phyloP scores from a whole-genome alignment of 305 asterid genomes.

The Fraxinus greggii region DNA sequence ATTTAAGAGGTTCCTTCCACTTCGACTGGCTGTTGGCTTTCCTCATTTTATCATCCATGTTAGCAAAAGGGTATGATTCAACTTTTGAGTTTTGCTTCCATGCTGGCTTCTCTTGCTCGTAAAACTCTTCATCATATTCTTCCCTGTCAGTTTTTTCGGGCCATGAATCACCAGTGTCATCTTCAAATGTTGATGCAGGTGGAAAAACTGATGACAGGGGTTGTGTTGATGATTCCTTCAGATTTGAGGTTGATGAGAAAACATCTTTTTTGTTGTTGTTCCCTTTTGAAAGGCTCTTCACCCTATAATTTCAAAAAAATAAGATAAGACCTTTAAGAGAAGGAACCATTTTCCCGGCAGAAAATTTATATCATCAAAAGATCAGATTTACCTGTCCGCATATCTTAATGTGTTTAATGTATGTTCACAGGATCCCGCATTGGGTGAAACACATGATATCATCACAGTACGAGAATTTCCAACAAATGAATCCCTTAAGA shows the following conservation, averaged over 20 bases:
- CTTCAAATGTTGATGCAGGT: conserved; percentile 63
- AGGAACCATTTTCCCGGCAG: background rate
- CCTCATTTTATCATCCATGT: conserved; percentile 53
- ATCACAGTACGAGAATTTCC: conserved; percentile 97
- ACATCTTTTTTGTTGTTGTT: conserved; percentile 65
- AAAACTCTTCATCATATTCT: conserved; percentile 73
- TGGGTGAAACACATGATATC: conserved; percentile 93
- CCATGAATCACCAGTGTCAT: conserved; percentile 76
- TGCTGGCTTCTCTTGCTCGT: conserved; percentile 69
- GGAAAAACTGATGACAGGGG: conserved; percentile 54
- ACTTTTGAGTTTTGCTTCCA: conserved; percentile 60
- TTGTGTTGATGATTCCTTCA: conserved; percentile 72
- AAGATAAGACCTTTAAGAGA: background rate
- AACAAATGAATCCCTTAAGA: conserved; percentile 89
- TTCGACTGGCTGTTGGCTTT: conserved; percentile 55
- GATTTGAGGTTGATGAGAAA: conserved; percentile 54
- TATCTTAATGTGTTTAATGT: conserved; percentile 94
- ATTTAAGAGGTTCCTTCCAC: conserved; percentile 69
- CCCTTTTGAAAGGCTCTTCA: conserved; percentile 94
- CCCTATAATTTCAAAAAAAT: conserved; percentile 46
- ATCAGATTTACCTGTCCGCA: conserved; percentile 75
- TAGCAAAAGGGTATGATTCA: conserved; percentile 43
- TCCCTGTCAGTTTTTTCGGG: conserved; percentile 78
- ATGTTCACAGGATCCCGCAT: conserved; percentile 95
- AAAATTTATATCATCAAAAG: background rate